Evolutionary conservation across 2,329 filamentous ascomycete species (phyloP).

Genomic region (Xylariaceae sp.): DNA sequence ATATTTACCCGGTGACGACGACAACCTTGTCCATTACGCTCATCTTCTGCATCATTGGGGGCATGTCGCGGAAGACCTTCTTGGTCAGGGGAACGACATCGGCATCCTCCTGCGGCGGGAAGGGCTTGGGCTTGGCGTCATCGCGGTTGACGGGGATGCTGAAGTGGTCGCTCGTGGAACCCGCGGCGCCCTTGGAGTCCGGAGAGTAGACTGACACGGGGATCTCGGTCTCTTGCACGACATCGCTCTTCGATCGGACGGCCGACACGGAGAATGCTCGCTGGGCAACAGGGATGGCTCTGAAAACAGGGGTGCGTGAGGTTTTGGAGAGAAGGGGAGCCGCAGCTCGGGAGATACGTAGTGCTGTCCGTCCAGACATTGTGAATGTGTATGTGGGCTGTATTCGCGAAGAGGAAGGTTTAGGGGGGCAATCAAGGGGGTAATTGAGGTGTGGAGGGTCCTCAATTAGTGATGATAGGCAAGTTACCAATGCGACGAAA

Average conservation of each 20-base stretch:
- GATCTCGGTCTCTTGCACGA: constrained; percentile 62
- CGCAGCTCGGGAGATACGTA: constrained; percentile 40
- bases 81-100: constrained; percentile 58
- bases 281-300: constrained; percentile 38
- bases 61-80: constrained; percentile 61
- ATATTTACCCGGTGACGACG: constrained; percentile 70
- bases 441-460: neutral
- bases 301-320: constrained; percentile 31
- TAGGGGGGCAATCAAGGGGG: neutral
- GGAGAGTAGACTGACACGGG: constrained; percentile 61
- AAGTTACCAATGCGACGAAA: constrained; percentile 5
- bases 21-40: constrained; percentile 73
- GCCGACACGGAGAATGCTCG: constrained; percentile 48
- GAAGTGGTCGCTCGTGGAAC: constrained; percentile 55
- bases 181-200: constrained; percentile 51
- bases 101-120: constrained; percentile 52
- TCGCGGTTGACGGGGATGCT: constrained; percentile 59
- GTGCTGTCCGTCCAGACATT: constrained; percentile 42
- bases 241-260: constrained; percentile 53
- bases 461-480: constrained; percentile 14
- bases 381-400: constrained; percentile 22
- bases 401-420: constrained; percentile 4
- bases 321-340: constrained; percentile 37
- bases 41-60: constrained; percentile 72
- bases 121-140: constrained; percentile 50